phyloP scores from a whole-genome alignment of 2,329 filamentous ascomycete species.

The Biscogniauxia sp. region DNA sequence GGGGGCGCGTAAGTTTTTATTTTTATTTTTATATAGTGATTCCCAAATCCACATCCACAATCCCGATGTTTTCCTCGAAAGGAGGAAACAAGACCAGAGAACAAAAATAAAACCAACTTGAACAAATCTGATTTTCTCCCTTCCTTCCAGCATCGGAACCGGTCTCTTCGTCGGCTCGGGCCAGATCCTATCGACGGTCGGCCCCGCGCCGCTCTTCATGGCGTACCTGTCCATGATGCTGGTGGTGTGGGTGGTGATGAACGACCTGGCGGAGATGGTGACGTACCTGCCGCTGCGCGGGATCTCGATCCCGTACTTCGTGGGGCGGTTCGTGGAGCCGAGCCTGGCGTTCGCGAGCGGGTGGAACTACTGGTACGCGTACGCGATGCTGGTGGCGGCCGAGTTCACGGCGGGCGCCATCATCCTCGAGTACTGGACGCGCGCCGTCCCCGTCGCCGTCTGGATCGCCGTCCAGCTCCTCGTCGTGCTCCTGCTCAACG shows the following conservation, averaged over 20 bases:
- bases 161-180: constrained; percentile 64
- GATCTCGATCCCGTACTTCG: constrained; percentile 56
- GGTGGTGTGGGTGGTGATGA: constrained; percentile 55
- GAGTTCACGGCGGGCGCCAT: constrained; percentile 58
- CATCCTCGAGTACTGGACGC: constrained; percentile 60
- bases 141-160: constrained; percentile 51
- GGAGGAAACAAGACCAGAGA: too few species aligned
- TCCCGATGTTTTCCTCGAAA: too few species aligned
- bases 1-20: constrained; percentile 43
- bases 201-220: constrained; percentile 68
- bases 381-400: constrained; percentile 55
- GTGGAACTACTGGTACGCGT: constrained; percentile 64
- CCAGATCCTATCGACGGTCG: constrained; percentile 51
- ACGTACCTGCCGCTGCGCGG: constrained; percentile 55
- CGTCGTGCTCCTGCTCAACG: constrained; percentile 54
- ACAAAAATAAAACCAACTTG: too few species aligned
- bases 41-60: background rate
- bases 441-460: constrained; percentile 49
- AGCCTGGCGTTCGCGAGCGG: constrained; percentile 56
- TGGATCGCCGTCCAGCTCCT: constrained; percentile 59
- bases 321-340: constrained; percentile 53
- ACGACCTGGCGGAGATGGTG: constrained; percentile 53
- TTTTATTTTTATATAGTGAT: too few species aligned
- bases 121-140: constrained; percentile 5
- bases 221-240: constrained; percentile 60